These are phyloP conservation scores for Boletus rubescentipes DNA, from an alignment of 768 basidiomycete genomes.

Conservation along the genomic window DNA sequence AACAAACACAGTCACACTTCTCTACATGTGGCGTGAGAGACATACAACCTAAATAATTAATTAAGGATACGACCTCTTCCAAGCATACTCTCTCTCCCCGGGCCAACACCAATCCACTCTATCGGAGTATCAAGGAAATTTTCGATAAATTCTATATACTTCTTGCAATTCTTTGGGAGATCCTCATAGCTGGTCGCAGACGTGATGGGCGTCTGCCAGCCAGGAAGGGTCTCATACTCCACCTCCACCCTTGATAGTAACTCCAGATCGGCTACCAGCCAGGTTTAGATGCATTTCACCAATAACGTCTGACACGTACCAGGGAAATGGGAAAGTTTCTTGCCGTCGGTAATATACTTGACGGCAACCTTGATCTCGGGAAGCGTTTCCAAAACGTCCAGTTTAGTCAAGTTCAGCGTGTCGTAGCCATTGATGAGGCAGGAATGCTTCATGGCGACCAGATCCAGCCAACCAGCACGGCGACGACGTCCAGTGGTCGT, in stretches of 20 bases:
- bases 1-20: conserved; percentile 25
- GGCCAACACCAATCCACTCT: conserved; percentile 93
- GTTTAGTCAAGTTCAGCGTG: conserved; percentile 89
- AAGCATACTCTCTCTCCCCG: conserved; percentile 79
- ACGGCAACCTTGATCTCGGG: conserved; percentile 86
- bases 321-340: conserved; percentile 82
- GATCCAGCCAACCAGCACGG: conserved; percentile 96
- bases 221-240: conserved; percentile 83
- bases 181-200: conserved; percentile 60
- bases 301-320: conserved; percentile 45
- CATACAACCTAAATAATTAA: conserved; percentile 21
- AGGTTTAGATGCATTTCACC: neutral
- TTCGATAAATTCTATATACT: conserved; percentile 88
- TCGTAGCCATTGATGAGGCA: conserved; percentile 96
- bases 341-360: conserved; percentile 74
- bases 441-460: conserved; percentile 93
- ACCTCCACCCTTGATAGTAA: conserved; percentile 78
- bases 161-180: conserved; percentile 81
- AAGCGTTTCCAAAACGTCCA: conserved; percentile 86
- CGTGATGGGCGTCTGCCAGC: conserved; percentile 84
- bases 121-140: conserved; percentile 66
- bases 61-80: conserved; percentile 22
- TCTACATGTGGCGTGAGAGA: conserved; percentile 27
- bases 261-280: conserved; percentile 74
- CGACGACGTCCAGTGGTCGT: conserved; percentile 90